A percentile compares a stretch with the other conserved stretches of the same genome.
Conservation (phyloP, 1,284 basidiomycete genomes). For the Cutaneotrichosporon cyanovorans region DNA sequence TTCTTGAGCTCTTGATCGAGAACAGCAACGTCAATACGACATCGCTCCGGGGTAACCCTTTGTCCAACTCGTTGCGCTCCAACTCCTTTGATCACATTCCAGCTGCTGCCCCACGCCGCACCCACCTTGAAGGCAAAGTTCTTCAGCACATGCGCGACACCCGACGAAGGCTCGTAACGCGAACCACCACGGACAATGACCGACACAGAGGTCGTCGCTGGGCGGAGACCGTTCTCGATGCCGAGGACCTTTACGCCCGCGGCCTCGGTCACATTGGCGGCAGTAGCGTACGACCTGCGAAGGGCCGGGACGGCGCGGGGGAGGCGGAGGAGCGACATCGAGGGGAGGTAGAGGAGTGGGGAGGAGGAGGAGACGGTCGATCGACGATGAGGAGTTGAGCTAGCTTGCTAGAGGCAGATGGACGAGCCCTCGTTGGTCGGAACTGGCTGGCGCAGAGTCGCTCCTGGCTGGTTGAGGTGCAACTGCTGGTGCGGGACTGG, state of each 20-base stretch:
- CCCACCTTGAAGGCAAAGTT: conserved; percentile 93
- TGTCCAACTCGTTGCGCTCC: no score
- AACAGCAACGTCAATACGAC: no score
- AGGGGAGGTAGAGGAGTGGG: conserved; percentile 8
- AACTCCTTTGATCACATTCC: no score
- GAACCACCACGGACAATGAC: conserved; percentile 85
- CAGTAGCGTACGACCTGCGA: conserved; percentile 20
- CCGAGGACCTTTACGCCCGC: conserved; percentile 78
- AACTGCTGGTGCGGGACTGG: not conserved
- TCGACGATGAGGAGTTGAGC: not conserved
- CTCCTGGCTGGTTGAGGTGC: not conserved
- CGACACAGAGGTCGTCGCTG: conserved; percentile 69
- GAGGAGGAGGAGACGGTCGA: conserved; percentile 8
- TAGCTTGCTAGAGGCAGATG: not conserved
- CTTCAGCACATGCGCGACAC: conserved; percentile 84
- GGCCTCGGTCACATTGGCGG: conserved; percentile 65
- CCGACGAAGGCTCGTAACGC: conserved; percentile 74
- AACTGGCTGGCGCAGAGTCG: not conserved
- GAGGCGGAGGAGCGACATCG: conserved; percentile 21
- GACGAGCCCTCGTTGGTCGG: not conserved
- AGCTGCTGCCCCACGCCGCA: conserved; percentile 1
- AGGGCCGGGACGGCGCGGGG: conserved; percentile 19
- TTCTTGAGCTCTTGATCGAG: no score
- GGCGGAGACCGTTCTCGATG: conserved; percentile 63
- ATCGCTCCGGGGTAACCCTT: no score